A percentile compares a stretch with the other conserved stretches of the same genome.
phyloP scores from a whole-genome alignment of 192 early-diverging fungal species.

The Geranomyces variabilis region DNA sequence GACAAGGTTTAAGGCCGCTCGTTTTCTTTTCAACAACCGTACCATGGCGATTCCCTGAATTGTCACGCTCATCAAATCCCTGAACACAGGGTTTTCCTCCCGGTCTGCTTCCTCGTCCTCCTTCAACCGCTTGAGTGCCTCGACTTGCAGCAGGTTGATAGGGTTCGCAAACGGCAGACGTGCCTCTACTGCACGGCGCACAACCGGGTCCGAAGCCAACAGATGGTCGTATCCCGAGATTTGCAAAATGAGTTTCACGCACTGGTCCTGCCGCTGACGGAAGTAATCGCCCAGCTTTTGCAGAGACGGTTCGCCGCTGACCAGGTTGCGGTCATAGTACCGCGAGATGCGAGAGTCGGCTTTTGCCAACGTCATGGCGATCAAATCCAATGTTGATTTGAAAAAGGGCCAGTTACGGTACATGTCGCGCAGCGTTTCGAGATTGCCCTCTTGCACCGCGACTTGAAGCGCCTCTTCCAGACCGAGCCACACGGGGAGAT shows the following conservation, averaged over 20 bases:
- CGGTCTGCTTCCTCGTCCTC: constrained; percentile 22
- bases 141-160: constrained; percentile 34
- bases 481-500: constrained; percentile 44
- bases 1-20: too few relatives aligned
- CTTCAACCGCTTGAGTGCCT: constrained; percentile 24
- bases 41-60: constrained; percentile 41
- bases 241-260: constrained; percentile 24
- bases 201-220: constrained; percentile 40
- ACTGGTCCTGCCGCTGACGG: constrained; percentile 18
- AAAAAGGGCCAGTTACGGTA: constrained; percentile 47
- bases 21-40: neutral
- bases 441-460: constrained; percentile 29
- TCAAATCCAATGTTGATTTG: constrained; percentile 34
- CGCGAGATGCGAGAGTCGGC: constrained; percentile 33
- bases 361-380: constrained; percentile 37
- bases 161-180: constrained; percentile 42
- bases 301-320: constrained; percentile 14
- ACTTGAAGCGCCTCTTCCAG: constrained; percentile 33
- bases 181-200: constrained; percentile 40
- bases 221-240: constrained; percentile 25
- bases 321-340: constrained; percentile 38
- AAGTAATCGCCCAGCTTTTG: constrained; percentile 25
- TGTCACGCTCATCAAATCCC: constrained; percentile 38
- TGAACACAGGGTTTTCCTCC: constrained; percentile 17
- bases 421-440: constrained; percentile 37